Conservation (phyloP, 108 stramenopile genomes). For the Stephanodiscus minutulus region DNA sequence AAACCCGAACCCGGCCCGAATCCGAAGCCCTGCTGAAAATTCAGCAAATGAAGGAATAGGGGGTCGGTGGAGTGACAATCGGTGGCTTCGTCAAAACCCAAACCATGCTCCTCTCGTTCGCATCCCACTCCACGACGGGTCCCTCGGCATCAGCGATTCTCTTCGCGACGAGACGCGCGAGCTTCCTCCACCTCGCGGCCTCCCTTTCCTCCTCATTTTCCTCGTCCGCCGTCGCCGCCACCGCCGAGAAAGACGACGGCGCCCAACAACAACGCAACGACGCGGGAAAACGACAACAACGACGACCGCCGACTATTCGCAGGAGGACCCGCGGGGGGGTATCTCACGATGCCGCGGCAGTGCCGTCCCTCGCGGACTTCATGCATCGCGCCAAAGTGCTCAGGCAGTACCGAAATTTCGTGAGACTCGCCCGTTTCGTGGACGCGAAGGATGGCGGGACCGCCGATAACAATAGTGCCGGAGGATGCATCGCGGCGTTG, state of each 20-base stretch:
- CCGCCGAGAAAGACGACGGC: neutral
- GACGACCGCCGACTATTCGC: neutral
- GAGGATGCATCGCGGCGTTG: slow-evolving; percentile 55
- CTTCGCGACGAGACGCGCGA: neutral
- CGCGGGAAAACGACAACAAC: neutral
- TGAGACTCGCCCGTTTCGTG: slow-evolving; percentile 52
- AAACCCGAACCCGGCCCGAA: no score
- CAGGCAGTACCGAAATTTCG: slow-evolving; percentile 66
- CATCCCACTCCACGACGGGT: neutral
- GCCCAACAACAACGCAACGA: neutral
- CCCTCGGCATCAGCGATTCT: neutral
- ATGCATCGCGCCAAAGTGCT: slow-evolving; percentile 66
- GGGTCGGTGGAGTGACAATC: no score
- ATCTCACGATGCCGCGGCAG: neutral
- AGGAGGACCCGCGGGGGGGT: neutral
- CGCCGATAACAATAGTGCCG: slow-evolving; percentile 17
- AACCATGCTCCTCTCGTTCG: neutral
- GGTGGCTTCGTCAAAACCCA: no score
- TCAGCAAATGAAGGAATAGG: no score
- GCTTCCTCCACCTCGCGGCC: neutral
- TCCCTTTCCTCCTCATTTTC: neutral
- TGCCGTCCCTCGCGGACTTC: slow-evolving; percentile 77
- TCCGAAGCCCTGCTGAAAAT: no score
- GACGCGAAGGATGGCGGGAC: slow-evolving; percentile 19
- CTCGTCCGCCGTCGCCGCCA: neutral